These are phyloP conservation scores for Capsicum pubescens DNA, from an alignment of 257 asterid genomes.

Conservation along the genomic window DNA sequence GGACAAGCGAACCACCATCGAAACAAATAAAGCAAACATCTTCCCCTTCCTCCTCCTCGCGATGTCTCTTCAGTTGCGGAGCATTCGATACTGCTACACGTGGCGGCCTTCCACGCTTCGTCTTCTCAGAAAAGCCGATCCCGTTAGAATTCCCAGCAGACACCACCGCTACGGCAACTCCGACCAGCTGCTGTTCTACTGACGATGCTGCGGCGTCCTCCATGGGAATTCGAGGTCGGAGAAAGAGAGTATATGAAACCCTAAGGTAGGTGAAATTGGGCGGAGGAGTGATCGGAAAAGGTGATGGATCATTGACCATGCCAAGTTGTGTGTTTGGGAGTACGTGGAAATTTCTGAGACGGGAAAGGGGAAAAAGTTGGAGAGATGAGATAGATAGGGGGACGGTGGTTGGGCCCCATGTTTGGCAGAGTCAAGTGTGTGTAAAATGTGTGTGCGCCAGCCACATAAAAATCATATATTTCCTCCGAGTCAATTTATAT, in stretches of 20 bases:
- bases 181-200: constrained; percentile 39
- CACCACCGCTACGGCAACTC: constrained; percentile 31
- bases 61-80: constrained; percentile 45
- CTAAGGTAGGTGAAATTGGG: constrained; percentile 13
- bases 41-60: constrained; percentile 67
- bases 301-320: constrained; percentile 16
- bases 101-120: constrained; percentile 79
- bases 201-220: constrained; percentile 34
- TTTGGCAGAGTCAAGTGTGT: constrained; percentile 23
- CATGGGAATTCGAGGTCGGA: neutral
- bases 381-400: neutral
- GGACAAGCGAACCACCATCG: constrained; percentile 90
- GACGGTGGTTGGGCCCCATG: constrained; percentile 13
- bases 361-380: neutral
- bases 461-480: neutral
- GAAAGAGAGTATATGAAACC: neutral
- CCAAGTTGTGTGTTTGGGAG: neutral
- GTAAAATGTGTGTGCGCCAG: neutral
- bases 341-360: constrained; percentile 16
- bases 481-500: no score
- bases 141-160: neutral
- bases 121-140: constrained; percentile 42
- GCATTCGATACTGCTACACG: constrained; percentile 55
- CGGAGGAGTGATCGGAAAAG: constrained; percentile 4
- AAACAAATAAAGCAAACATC: constrained; percentile 98